Percentiles rank a stretch among this genome's conserved stretches.
Conservation (phyloP, 2,329 filamentous ascomycete species). For the Fusarium albosuccineum region DNA sequence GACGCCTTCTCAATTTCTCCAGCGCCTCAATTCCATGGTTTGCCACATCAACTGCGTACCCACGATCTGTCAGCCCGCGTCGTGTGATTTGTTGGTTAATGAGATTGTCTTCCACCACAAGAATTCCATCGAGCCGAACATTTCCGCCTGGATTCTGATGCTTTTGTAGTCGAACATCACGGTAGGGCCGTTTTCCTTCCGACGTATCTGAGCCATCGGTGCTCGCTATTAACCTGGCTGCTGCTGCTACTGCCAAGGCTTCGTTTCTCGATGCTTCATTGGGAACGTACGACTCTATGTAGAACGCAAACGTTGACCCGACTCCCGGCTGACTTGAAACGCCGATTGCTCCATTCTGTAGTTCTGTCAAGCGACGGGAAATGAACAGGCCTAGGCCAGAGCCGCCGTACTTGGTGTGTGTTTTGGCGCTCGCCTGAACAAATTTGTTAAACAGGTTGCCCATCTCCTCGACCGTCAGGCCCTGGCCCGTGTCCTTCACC, state of each 20-base stretch:
- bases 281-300: conserved; percentile 70
- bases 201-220: conserved; percentile 31
- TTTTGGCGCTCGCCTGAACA: conserved; percentile 80
- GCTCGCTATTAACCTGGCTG: conserved; percentile 48
- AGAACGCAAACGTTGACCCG: conserved; percentile 83
- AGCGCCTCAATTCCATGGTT: conserved; percentile 70
- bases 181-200: conserved; percentile 38
- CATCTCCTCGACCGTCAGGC: conserved; percentile 78
- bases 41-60: conserved; percentile 65
- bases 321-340: conserved; percentile 76
- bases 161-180: conserved; percentile 39
- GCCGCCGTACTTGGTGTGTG: conserved; percentile 83
- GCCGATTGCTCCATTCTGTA: conserved; percentile 85
- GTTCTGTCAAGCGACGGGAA: conserved; percentile 80
- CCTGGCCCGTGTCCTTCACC: conserved; percentile 82
- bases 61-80: conserved; percentile 63
- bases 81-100: conserved; percentile 71
- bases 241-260: conserved; percentile 54
- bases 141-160: conserved; percentile 47
- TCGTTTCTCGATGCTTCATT: conserved; percentile 56
- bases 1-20: conserved; percentile 55
- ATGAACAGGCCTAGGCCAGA: conserved; percentile 85
- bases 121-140: conserved; percentile 56
- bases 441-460: conserved; percentile 83
- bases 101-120: conserved; percentile 72